Conservation (phyloP, 345 rosid species). For the Corchorus olitorius region DNA sequence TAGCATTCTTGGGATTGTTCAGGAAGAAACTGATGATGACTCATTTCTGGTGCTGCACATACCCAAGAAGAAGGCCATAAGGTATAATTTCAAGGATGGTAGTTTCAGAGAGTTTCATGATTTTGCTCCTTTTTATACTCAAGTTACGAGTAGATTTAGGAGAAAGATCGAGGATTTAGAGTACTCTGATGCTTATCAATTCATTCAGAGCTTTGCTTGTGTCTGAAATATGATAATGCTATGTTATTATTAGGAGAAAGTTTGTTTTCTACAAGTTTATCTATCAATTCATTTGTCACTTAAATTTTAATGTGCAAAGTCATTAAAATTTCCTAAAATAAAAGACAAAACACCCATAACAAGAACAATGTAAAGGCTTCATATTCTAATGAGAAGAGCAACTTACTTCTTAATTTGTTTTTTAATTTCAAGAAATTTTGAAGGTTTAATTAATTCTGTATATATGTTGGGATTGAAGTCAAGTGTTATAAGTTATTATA, state of each 20-base stretch:
- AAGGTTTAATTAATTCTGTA: too few relatives aligned
- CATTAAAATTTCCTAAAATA: too few relatives aligned
- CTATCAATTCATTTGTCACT: too few relatives aligned
- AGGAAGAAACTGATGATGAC: slow-evolving; percentile 33
- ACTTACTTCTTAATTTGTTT: too few relatives aligned
- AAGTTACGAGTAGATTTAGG: too few relatives aligned
- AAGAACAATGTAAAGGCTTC: too few relatives aligned
- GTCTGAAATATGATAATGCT: slow-evolving; percentile 1
- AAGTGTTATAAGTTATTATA: not conserved
- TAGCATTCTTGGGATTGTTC: slow-evolving; percentile 25
- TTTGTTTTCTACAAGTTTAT: slow-evolving; percentile 8
- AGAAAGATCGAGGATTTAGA: too few relatives aligned
- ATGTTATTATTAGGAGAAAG: too few relatives aligned
- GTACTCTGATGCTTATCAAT: slow-evolving; percentile 20
- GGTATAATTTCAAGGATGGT: slow-evolving; percentile 28
- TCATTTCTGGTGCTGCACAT: slow-evolving; percentile 32
- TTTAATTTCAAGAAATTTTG: too few relatives aligned
- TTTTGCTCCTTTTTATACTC: not conserved
- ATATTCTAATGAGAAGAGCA: too few relatives aligned
- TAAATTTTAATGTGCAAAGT: too few relatives aligned
- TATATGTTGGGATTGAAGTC: not conserved
- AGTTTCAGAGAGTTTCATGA: slow-evolving; percentile 29
- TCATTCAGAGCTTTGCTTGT: slow-evolving; percentile 22
- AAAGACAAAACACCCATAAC: too few relatives aligned
- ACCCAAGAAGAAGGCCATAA: slow-evolving; percentile 22